Conservation (phyloP, 441 rosid genomes). For the Populus hybrid region DNA sequence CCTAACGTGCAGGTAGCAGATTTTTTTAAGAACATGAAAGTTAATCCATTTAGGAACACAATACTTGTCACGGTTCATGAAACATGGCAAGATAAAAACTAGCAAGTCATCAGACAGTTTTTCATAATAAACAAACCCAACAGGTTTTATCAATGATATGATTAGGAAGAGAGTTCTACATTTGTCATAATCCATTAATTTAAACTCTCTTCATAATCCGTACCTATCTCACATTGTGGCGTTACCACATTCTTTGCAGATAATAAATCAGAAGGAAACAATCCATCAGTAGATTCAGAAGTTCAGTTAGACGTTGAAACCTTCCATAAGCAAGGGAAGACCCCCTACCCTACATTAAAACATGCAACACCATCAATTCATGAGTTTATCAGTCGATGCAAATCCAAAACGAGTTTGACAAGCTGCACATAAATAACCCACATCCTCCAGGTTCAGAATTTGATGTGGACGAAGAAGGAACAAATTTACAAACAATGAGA, state of each 20-base stretch:
- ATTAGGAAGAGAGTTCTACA: neutral
- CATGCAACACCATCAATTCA: neutral
- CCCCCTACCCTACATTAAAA: constrained; percentile 39
- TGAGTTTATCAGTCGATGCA: neutral
- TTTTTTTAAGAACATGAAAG: neutral
- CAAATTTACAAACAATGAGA: neutral
- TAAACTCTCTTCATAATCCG: neutral
- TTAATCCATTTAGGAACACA: no score
- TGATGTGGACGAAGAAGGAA: neutral
- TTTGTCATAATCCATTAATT: neutral
- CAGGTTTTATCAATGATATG: neutral
- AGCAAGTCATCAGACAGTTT: neutral
- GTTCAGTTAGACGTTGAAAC: constrained; percentile 49
- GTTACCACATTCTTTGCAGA: constrained; percentile 32
- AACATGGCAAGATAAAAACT: neutral
- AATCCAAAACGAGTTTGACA: neutral
- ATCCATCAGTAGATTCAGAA: constrained; percentile 45
- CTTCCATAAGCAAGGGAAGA: constrained; percentile 37
- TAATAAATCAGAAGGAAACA: constrained; percentile 62
- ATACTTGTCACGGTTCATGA: neutral
- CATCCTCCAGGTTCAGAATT: neutral
- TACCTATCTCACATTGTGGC: constrained; percentile 60
- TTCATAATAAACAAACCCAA: neutral
- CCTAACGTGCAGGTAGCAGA: no score
- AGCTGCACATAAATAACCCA: neutral